Conservation (phyloP, 352 stramenopile genomes). For the Phytophthora constricta region DNA sequence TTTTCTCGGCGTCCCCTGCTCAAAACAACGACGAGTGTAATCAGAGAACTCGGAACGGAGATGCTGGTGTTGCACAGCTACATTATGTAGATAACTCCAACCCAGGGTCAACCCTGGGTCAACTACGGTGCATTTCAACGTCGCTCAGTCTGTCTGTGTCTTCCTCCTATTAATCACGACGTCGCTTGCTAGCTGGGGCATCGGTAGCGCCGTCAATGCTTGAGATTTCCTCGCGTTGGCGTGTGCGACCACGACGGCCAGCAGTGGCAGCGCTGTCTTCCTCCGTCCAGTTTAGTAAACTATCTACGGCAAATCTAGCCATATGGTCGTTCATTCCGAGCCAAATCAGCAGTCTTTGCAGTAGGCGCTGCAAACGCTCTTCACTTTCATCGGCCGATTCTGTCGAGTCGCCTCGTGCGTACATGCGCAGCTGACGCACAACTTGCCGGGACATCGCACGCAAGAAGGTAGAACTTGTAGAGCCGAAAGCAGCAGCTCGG, state of each 20-base stretch:
- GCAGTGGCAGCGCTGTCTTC: conserved; percentile 6
- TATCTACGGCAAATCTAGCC: conserved; percentile 54
- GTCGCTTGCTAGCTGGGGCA: conserved; percentile 40
- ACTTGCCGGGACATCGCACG: conserved; percentile 60
- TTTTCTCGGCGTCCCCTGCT: too few species aligned
- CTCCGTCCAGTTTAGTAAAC: conserved; percentile 43
- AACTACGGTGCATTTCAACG: background rate
- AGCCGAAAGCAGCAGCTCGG: conserved; percentile 50
- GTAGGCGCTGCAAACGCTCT: conserved; percentile 40
- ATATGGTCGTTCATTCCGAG: conserved; percentile 53
- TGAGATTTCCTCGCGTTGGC: conserved; percentile 25
- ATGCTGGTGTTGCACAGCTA: background rate
- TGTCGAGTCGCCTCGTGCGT: conserved; percentile 39
- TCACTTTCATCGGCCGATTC: conserved; percentile 36
- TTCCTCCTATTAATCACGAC: conserved; percentile 26
- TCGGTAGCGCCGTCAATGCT: conserved; percentile 5
- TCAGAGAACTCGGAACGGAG: background rate
- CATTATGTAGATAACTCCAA: conserved; percentile 34
- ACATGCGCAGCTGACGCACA: conserved; percentile 46
- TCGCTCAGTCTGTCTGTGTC: too few species aligned
- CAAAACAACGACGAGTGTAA: too few species aligned
- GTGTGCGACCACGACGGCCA: conserved; percentile 29
- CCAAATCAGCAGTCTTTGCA: conserved; percentile 45
- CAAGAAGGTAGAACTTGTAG: conserved; percentile 57
- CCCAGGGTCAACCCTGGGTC: background rate